phyloP scores from a whole-genome alignment of 257 asterid species.

The Solanum peruvianum region DNA sequence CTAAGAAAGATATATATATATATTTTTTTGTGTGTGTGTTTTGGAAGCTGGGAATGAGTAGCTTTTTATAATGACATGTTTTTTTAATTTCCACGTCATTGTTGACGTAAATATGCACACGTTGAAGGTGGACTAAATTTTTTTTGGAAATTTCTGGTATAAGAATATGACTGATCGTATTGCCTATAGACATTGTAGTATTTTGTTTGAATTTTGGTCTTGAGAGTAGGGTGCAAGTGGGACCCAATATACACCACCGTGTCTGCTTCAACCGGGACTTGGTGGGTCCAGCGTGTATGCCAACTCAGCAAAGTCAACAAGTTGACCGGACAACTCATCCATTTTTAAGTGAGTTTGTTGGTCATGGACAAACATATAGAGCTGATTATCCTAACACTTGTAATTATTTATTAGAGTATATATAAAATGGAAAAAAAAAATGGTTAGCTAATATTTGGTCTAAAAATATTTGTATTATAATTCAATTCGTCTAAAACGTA shows the following conservation, averaged over 20 bases:
- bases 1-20: neutral
- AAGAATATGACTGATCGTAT: slow-evolving; percentile 1
- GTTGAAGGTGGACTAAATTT: neutral
- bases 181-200: neutral
- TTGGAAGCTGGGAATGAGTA: neutral
- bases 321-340: neutral
- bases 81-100: neutral
- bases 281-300: slow-evolving; percentile 1
- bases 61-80: slow-evolving; percentile 4
- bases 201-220: neutral
- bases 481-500: too few species aligned
- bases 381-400: neutral
- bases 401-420: too few species aligned
- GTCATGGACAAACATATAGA: slow-evolving; percentile 8
- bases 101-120: neutral
- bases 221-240: slow-evolving; percentile 4
- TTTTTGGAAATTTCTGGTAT: neutral
- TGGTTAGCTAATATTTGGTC: neutral
- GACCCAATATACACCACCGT: neutral
- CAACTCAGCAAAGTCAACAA: slow-evolving; percentile 13
- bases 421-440: neutral
- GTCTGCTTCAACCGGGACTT: neutral
- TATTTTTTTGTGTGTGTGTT: neutral
- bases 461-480: too few species aligned
- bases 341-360: neutral